phyloP scores from a whole-genome alignment of 208 protist genomes.

The Herpetomonas samuelpessoai region DNA sequence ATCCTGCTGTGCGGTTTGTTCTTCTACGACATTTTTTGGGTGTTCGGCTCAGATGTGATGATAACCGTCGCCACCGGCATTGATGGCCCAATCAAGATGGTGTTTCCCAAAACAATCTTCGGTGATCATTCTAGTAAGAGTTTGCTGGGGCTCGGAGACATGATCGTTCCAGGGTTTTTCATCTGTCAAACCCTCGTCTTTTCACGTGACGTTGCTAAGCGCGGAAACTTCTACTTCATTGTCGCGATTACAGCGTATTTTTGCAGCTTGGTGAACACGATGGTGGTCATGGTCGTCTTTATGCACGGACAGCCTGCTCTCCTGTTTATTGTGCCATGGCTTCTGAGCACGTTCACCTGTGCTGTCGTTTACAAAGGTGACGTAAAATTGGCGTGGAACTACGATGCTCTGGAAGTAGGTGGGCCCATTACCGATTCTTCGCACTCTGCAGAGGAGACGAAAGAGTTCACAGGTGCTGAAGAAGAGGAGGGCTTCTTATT shows the following conservation, averaged over 20 bases:
- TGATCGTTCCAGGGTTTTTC: conserved; percentile 96
- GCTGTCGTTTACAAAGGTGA: conserved; percentile 59
- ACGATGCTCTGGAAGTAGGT: conserved; percentile 24
- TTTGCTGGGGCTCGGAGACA: conserved; percentile 96
- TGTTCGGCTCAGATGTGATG: conserved; percentile 97
- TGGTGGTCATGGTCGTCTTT: conserved; percentile 95
- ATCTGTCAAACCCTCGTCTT: conserved; percentile 95
- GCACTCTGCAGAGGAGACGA: no score
- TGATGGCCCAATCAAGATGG: conserved; percentile 95
- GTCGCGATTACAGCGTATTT: conserved; percentile 84
- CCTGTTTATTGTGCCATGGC: conserved; percentile 91
- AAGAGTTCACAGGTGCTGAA: no score
- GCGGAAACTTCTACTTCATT: conserved; percentile 86
- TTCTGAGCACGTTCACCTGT: conserved; percentile 61
- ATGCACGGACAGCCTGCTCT: conserved; percentile 92
- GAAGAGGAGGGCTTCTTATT: conserved; percentile 26
- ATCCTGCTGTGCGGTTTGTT: conserved; percentile 92
- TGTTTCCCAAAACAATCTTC: conserved; percentile 91
- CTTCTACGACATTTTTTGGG: conserved; percentile 98
- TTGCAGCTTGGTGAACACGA: conserved; percentile 90
- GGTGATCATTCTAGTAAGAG: conserved; percentile 70
- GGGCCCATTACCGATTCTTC: no score
- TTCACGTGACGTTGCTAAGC: conserved; percentile 58
- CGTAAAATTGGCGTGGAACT: conserved; percentile 46
- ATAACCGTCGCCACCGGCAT: conserved; percentile 94